Conservation (phyloP, 1,284 basidiomycete species). For the Lentinula novae-zelandiae region DNA sequence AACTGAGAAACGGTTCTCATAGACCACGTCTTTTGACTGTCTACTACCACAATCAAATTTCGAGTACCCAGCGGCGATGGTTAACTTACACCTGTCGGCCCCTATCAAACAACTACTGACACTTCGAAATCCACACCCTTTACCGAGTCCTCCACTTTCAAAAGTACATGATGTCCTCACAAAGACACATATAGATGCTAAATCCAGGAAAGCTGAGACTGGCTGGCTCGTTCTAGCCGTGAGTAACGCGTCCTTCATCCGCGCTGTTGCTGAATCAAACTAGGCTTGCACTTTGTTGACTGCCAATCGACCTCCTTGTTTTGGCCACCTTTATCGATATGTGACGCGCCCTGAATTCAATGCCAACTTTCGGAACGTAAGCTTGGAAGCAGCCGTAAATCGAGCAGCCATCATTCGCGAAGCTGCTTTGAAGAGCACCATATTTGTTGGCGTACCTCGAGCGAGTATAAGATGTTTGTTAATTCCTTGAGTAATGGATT, state of each 20-base stretch:
- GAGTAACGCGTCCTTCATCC: conserved; percentile 25
- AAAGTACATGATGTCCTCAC: conserved; percentile 56
- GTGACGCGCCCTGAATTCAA: conserved; percentile 51
- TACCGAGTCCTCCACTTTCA: conserved; percentile 53
- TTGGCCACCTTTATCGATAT: conserved; percentile 79
- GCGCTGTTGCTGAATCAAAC: conserved; percentile 11
- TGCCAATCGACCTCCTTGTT: conserved; percentile 74
- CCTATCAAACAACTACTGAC: conserved; percentile 71
- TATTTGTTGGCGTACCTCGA: conserved; percentile 89
- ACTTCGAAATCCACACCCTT: conserved; percentile 61
- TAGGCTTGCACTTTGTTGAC: conserved; percentile 84
- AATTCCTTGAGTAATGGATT: conserved; percentile 12
- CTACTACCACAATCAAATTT: not conserved
- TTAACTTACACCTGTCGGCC: conserved; percentile 36
- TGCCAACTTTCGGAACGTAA: conserved; percentile 37
- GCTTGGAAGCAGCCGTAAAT: conserved; percentile 52
- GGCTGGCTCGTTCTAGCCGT: conserved; percentile 85
- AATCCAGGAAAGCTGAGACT: conserved; percentile 60
- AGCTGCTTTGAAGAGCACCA: conserved; percentile 89
- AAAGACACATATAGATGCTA: conserved; percentile 60
- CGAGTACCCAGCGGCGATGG: conserved; percentile 24
- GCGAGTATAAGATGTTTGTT: conserved; percentile 38
- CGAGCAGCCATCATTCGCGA: conserved; percentile 89
- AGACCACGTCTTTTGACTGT: too few relatives aligned
- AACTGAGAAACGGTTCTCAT: too few relatives aligned